These are phyloP conservation scores for Hibiscus trionum DNA, from an alignment of 345 rosid species.

Conservation along the genomic window DNA sequence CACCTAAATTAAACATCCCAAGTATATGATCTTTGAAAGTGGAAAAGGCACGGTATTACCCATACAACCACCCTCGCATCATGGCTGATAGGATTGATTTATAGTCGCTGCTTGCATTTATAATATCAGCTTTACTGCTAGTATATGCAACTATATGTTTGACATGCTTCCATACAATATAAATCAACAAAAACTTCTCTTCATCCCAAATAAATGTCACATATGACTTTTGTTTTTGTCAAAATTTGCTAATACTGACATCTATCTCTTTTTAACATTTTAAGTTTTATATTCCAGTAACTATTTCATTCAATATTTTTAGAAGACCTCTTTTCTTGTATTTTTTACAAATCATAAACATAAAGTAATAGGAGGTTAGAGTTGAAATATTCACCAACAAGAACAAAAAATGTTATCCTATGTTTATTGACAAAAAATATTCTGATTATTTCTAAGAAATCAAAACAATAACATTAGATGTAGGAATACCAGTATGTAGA, in stretches of 20 bases:
- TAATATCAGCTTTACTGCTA: too few relatives aligned
- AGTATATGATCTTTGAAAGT: too few relatives aligned
- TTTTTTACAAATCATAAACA: neutral
- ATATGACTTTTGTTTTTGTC: too few relatives aligned
- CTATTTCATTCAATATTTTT: neutral
- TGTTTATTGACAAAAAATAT: neutral
- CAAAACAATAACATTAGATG: neutral
- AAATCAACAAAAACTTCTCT: too few relatives aligned
- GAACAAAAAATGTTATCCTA: neutral
- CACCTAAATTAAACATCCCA: too few relatives aligned
- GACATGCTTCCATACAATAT: too few relatives aligned
- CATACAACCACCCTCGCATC: neutral
- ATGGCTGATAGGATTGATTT: too few relatives aligned
- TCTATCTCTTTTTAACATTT: too few relatives aligned
- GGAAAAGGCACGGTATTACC: neutral
- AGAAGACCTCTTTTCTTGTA: neutral
- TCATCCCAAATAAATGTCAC: too few relatives aligned
- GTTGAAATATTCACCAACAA: neutral
- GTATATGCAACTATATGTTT: too few relatives aligned
- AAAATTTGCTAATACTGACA: too few relatives aligned
- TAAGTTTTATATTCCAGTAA: neutral
- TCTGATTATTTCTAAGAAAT: neutral
- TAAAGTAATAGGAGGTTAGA: neutral
- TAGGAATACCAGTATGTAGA: neutral
- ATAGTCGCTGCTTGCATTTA: too few relatives aligned